A percentile compares a stretch with the other conserved stretches of the same genome.
phyloP scores from a whole-genome alignment of 73 alveolate species.

The Stentor coeruleus region DNA sequence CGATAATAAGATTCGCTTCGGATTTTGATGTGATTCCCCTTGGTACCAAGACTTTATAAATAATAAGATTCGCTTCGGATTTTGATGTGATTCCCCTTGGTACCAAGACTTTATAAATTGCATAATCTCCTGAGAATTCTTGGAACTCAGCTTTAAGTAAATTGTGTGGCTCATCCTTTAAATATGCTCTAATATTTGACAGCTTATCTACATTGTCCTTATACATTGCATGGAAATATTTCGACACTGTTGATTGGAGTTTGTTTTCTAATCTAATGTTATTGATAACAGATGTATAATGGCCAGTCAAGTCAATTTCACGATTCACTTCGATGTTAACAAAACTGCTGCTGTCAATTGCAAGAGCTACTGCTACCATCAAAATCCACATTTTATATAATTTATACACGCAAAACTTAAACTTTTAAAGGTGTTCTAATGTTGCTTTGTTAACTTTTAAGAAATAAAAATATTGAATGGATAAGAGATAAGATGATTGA shows the following conservation, averaged over 20 bases:
- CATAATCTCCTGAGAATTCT: conserved; percentile 29
- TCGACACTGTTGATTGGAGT: conserved; percentile 34
- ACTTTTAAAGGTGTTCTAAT: too few species aligned
- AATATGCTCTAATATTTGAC: conserved; percentile 23
- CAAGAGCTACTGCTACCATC: neutral
- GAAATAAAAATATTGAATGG: too few species aligned
- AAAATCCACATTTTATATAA: neutral
- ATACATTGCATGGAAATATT: conserved; percentile 36
- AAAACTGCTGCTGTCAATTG: neutral
- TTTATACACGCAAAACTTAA: too few species aligned
- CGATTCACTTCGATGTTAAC: conserved; percentile 23
- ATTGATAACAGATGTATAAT: conserved; percentile 22
- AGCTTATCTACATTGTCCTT: conserved; percentile 30
- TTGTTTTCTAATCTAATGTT: conserved; percentile 31
- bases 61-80: conserved; percentile 10
- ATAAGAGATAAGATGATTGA: too few species aligned
- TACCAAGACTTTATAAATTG: conserved; percentile 36
- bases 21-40: conserved; percentile 28
- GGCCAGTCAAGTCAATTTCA: conserved; percentile 33
- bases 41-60: conserved; percentile 33
- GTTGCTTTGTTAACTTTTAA: too few species aligned
- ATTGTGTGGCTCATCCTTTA: conserved; percentile 27
- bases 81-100: conserved; percentile 27
- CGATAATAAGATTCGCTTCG: conserved; percentile 23
- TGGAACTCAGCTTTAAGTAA: conserved; percentile 33